These are phyloP conservation scores for Austroboletus niveus DNA, from an alignment of 1,284 basidiomycete genomes.

Conservation along the genomic window DNA sequence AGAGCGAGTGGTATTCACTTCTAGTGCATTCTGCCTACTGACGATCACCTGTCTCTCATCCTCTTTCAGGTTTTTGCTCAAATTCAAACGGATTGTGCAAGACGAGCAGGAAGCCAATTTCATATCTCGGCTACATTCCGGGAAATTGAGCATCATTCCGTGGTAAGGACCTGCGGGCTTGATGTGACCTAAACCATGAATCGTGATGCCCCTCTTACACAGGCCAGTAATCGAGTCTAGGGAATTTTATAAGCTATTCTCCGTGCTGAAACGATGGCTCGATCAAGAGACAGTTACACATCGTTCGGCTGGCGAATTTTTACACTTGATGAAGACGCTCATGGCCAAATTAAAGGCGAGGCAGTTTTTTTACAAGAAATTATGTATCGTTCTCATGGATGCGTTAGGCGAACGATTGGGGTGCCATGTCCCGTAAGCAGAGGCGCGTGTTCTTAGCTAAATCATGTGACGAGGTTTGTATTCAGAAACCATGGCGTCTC, in stretches of 20 bases:
- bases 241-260: conserved; percentile 56
- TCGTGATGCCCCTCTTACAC: no score
- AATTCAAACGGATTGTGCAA: conserved; percentile 56
- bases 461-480: not conserved
- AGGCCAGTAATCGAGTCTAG: conserved; percentile 63
- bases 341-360: conserved; percentile 66
- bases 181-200: not conserved
- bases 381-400: not conserved
- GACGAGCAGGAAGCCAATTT: conserved; percentile 62
- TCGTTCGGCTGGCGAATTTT: conserved; percentile 49
- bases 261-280: conserved; percentile 43
- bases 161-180: conserved; percentile 27
- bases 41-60: not conserved
- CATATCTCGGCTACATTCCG: conserved; percentile 53
- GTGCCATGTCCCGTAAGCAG: conserved; percentile 53
- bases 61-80: conserved; percentile 45
- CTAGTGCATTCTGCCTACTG: not conserved
- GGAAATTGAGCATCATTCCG: conserved; percentile 56
- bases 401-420: conserved; percentile 59
- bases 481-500: conserved; percentile 55
- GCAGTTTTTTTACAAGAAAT: not conserved
- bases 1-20: conserved; percentile 42
- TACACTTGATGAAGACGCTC: conserved; percentile 57
- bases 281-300: conserved; percentile 51
- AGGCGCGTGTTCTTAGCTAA: not conserved